Evolutionary conservation across 2,329 filamentous ascomycete genomes (phyloP).

Genomic region (Amesomyces nigricolor): DNA sequence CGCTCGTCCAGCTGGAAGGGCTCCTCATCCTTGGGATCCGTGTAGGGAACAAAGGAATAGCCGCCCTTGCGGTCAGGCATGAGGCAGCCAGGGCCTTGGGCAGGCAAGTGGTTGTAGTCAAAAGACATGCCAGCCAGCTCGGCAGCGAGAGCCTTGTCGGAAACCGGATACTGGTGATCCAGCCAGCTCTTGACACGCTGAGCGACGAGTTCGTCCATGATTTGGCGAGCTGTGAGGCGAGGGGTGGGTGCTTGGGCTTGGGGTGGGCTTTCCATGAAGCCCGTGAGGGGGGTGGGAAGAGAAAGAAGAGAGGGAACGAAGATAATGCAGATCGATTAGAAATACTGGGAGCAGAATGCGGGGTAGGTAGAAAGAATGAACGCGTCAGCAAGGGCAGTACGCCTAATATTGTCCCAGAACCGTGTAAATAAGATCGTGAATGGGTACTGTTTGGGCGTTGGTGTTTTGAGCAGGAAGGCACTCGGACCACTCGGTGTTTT

Average conservation of each 20-base stretch:
- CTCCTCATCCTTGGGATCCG: not conserved
- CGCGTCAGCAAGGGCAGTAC: no score
- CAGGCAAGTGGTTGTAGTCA: not conserved
- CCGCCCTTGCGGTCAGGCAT: not conserved
- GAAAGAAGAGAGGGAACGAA: not conserved
- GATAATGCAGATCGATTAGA: no score
- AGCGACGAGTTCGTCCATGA: slow-evolving; percentile 9
- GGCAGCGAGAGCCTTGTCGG: not conserved
- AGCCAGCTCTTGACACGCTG: slow-evolving; percentile 9
- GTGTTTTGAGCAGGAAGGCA: no score
- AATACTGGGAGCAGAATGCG: not conserved
- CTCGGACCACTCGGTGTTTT: no score
- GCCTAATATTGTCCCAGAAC: no score
- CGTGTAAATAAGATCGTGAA: no score
- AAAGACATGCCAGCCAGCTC: not conserved
- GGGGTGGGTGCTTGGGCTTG: not conserved
- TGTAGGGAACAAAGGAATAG: slow-evolving; percentile 10
- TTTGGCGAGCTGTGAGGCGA: not conserved
- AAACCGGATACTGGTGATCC: not conserved
- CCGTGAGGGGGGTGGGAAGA: not conserved
- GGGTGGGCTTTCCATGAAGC: not conserved
- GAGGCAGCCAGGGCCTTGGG: slow-evolving; percentile 6
- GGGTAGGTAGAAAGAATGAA: no score
- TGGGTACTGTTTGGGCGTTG: no score
- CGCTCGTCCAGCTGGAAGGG: not conserved